Evolutionary conservation across 345 rosid genomes (phyloP).

Genomic region (Populus euphratica): DNA sequence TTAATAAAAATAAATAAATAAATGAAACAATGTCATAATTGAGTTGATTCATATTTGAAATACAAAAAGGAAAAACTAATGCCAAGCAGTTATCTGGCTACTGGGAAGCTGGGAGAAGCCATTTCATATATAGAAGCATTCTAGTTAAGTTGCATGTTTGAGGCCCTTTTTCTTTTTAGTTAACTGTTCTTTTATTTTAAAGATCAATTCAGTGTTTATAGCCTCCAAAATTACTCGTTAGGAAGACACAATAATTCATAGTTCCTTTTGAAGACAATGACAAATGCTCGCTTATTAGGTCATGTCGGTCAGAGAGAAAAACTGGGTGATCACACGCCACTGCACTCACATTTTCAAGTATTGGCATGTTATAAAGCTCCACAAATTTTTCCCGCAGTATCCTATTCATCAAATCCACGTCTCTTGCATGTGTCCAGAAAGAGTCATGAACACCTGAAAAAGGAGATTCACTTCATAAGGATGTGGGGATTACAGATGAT

Average conservation of each 20-base stretch:
- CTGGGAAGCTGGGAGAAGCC: not conserved
- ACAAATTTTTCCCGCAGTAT: slow-evolving; percentile 87
- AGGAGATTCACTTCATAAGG: slow-evolving; percentile 14
- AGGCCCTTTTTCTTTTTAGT: not conserved
- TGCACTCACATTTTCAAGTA: slow-evolving; percentile 87
- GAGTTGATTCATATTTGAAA: not conserved
- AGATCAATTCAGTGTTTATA: not conserved
- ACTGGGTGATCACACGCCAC: not conserved
- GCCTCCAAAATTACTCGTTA: not conserved
- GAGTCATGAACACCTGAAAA: slow-evolving; percentile 94
- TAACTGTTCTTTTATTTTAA: not conserved
- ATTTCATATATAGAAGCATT: not conserved
- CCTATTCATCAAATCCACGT: slow-evolving; percentile 84
- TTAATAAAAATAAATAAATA: not conserved
- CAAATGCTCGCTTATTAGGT: not conserved
- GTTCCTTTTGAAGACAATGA: not conserved
- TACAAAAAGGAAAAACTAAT: not conserved
- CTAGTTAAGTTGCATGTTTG: not conserved
- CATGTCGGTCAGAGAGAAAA: not conserved
- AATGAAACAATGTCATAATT: not conserved
- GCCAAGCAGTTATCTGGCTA: not conserved
- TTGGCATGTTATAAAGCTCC: slow-evolving; percentile 76
- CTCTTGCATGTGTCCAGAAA: slow-evolving; percentile 97
- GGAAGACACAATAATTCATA: not conserved
- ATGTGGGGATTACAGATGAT: not conserved